A percentile compares a stretch with the other conserved stretches of the same genome.
phyloP scores from a whole-genome alignment of 345 rosid genomes.

The Streptanthus diversifolius region DNA sequence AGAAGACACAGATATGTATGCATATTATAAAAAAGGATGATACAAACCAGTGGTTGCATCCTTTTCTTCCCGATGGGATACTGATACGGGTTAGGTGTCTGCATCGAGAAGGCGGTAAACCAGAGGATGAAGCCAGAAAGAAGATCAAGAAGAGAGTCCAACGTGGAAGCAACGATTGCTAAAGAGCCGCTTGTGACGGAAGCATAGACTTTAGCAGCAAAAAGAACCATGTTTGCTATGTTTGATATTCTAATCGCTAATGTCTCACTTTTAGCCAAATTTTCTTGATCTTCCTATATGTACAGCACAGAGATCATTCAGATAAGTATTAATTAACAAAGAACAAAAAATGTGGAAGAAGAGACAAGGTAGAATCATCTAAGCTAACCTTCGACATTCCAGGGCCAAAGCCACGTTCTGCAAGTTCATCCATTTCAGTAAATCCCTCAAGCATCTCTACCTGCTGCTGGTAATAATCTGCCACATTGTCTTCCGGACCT shows the following conservation, averaged over 20 bases:
- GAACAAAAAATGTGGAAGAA: constrained; percentile 11
- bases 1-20: not conserved
- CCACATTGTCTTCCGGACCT: constrained; percentile 92
- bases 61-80: constrained; percentile 97
- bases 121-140: constrained; percentile 97
- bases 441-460: constrained; percentile 96
- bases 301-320: not conserved
- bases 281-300: constrained; percentile 80
- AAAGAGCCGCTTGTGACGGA: constrained; percentile 85
- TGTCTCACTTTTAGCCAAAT: constrained; percentile 82
- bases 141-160: constrained; percentile 98
- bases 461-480: constrained; percentile 96
- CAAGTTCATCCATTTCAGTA: constrained; percentile 89
- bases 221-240: constrained; percentile 88
- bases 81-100: constrained; percentile 88
- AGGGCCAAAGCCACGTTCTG: constrained; percentile 91
- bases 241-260: constrained; percentile 90
- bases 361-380: not conserved
- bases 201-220: constrained; percentile 92
- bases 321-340: not conserved
- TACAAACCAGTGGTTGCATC: constrained; percentile 96
- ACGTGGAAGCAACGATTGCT: constrained; percentile 93
- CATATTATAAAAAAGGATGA: not conserved
- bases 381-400: constrained; percentile 72
- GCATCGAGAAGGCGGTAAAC: constrained; percentile 99